These are phyloP conservation scores for Bidens hawaiensis DNA, from an alignment of 140 eudicot species.

Conservation along the genomic window DNA sequence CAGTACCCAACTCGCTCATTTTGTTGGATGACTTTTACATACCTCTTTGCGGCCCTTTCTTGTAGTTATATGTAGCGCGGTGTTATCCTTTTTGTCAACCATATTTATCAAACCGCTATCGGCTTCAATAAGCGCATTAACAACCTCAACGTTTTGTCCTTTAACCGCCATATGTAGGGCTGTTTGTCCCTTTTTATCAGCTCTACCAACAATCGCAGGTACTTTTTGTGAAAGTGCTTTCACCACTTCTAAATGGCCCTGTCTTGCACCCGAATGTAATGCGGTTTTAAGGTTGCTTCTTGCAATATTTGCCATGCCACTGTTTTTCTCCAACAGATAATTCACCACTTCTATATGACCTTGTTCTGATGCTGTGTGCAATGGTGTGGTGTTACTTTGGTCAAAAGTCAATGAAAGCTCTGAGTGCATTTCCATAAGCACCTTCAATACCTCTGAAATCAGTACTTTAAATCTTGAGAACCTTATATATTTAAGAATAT, in stretches of 20 bases:
- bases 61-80: constrained; percentile 61
- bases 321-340: constrained; percentile 54
- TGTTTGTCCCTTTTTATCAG: constrained; percentile 74
- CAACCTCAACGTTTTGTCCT: constrained; percentile 58
- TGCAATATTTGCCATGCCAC: constrained; percentile 49
- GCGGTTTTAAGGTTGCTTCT: constrained; percentile 65
- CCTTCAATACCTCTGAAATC: constrained; percentile 59
- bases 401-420: constrained; percentile 62
- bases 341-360: constrained; percentile 73
- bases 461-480: constrained; percentile 13
- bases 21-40: neutral
- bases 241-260: constrained; percentile 67
- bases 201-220: constrained; percentile 44
- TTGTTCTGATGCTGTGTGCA: constrained; percentile 70
- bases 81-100: constrained; percentile 55
- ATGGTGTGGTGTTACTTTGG: constrained; percentile 58
- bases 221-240: constrained; percentile 50
- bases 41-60: constrained; percentile 72
- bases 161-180: constrained; percentile 90
- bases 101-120: constrained; percentile 39
- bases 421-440: constrained; percentile 54
- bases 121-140: constrained; percentile 50
- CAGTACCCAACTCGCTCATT: neutral
- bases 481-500: neutral
- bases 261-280: constrained; percentile 63